phyloP scores from a whole-genome alignment of 768 basidiomycete species.

The Mycena pura region DNA sequence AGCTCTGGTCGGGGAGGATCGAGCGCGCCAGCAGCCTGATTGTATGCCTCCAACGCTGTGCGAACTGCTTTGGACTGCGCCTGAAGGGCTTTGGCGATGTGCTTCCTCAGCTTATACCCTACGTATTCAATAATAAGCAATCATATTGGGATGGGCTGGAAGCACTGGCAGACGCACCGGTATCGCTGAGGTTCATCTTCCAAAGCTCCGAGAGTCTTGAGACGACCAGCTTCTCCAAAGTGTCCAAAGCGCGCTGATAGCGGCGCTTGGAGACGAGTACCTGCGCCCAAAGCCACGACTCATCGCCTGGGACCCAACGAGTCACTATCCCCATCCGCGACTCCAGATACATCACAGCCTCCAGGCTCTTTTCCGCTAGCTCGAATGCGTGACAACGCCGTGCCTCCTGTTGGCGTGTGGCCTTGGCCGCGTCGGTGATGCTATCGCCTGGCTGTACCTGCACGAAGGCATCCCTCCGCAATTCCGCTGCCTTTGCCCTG shows the following conservation, averaged over 20 bases:
- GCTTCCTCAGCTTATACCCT: too few species aligned
- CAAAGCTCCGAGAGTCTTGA: too few species aligned
- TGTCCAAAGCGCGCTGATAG: constrained; percentile 16
- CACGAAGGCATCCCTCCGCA: not conserved
- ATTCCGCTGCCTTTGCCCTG: not conserved
- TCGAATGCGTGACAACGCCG: too few species aligned
- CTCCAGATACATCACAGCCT: constrained; percentile 1
- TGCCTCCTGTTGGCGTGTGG: not conserved
- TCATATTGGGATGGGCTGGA: too few species aligned
- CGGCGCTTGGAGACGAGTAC: not conserved
- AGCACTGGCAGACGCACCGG: too few species aligned
- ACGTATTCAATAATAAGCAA: too few species aligned
- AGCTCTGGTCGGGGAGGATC: too few species aligned
- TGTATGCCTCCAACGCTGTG: too few species aligned
- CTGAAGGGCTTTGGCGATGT: too few species aligned
- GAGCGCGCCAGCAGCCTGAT: too few species aligned
- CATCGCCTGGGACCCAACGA: constrained; percentile 14
- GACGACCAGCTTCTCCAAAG: not conserved
- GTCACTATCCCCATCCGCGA: constrained; percentile 1
- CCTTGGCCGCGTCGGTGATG: not conserved
- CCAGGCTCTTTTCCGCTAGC: not conserved
- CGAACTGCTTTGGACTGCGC: too few species aligned
- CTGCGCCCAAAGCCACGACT: constrained; percentile 9
- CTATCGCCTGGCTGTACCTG: not conserved
- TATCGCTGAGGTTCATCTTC: too few species aligned